Evolutionary conservation across 371 early-diverging fungal species (phyloP), one percentile per base, ranked within the genome.

Genomic region (Mycotypha africana): DNA sequence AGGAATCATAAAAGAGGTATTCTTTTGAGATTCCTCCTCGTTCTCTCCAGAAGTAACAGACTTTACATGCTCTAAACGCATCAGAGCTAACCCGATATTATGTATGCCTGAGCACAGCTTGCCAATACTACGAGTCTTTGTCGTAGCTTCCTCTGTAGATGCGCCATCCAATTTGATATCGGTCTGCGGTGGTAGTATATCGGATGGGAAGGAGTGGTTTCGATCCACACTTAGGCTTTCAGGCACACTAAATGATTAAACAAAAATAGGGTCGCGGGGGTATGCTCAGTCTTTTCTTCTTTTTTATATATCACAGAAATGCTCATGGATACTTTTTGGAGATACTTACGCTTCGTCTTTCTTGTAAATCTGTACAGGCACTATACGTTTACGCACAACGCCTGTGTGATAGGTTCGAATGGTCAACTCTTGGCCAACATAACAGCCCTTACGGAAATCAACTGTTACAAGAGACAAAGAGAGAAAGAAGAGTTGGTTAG

Each of bases 391-490:
- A 33, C 97, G 82, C 28, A 88, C 87, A 4, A 94, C 92, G 12
- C 98, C 98, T 14, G 85, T 90, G 59, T 97, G 96, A 46, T 94
- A 84, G 7, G 95, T 97, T 37, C 97, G 81, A 61, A 95, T 95
- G 0, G 95, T 95, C 53, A 97, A 74, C 66, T 97, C 98, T 62
- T 98, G 97, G 8, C 98, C 98, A 21, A 96, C 79, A 56, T 98
- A 98, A 67, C 98, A 98, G 1, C 98, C 98, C 69, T 98, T 98
- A 45, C 79, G 70, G 69, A 94, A 97, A 64, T 95, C 92, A 44
- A 98, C 93, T 88, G n/a, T n/a, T n/a, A n/a, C n/a, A n/a, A n/a
- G n/a, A 42, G 2, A 42, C 12, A 25, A 24, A 31, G 33, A 17
- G 31, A n/a, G n/a, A 15, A 33, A 33, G 15, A 33, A 33, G 34